Percentiles rank a stretch among this genome's conserved stretches.
phyloP scores from a whole-genome alignment of 257 asterid genomes.

The Lantana camara region DNA sequence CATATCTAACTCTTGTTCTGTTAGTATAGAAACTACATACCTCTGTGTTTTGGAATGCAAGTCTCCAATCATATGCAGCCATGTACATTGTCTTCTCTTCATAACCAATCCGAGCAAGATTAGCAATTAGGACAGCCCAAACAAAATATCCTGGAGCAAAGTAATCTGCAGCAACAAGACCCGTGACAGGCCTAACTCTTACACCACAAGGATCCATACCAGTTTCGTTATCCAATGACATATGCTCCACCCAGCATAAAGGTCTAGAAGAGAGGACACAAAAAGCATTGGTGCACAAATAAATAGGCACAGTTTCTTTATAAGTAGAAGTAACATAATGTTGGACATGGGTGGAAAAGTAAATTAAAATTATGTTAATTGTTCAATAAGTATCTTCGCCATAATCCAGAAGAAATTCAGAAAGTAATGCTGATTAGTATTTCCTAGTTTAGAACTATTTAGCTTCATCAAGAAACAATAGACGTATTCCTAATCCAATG shows the following conservation, averaged over 20 bases:
- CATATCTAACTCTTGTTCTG: no score
- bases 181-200: conserved; percentile 86
- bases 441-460: no score
- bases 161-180: conserved; percentile 98
- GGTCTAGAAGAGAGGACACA: conserved; percentile 56
- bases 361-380: not conserved
- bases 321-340: not conserved
- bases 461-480: no score
- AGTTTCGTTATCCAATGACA: conserved; percentile 91
- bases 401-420: not conserved
- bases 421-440: not conserved
- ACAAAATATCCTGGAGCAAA: conserved; percentile 96
- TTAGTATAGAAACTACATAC: conserved; percentile 32
- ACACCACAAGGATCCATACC: conserved; percentile 89
- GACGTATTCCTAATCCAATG: no score
- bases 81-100: conserved; percentile 96
- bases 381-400: not conserved
- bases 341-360: not conserved
- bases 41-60: conserved; percentile 96
- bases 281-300: not conserved
- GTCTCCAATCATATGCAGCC: conserved; percentile 99
- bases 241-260: conserved; percentile 93
- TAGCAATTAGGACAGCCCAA: conserved; percentile 95
- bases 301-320: not conserved
- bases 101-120: conserved; percentile 87